A percentile compares a stretch with the other conserved stretches of the same genome.
Evolutionary conservation across 805 yeast species (phyloP).

Genomic region (Saturnispora halmiae): DNA sequence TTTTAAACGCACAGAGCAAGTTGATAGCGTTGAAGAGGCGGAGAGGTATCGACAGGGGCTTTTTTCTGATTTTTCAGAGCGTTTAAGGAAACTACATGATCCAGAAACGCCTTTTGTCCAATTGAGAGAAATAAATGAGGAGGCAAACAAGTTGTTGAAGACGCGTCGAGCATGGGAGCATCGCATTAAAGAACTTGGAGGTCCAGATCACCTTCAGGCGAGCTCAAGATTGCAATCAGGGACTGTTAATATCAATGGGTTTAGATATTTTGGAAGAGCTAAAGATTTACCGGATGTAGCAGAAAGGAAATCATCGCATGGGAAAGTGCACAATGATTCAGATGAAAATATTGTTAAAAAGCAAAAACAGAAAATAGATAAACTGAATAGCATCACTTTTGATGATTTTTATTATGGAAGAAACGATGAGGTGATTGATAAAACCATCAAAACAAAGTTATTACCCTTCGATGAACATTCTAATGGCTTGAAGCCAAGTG

Average conservation of each 20-base stretch:
- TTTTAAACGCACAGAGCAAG: constrained; percentile 25
- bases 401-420: constrained; percentile 25
- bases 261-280: constrained; percentile 77
- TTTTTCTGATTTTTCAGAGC: constrained; percentile 51
- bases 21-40: constrained; percentile 45
- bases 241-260: constrained; percentile 37
- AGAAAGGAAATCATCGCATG: constrained; percentile 15
- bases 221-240: neutral
- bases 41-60: constrained; percentile 61
- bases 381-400: constrained; percentile 9
- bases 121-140: constrained; percentile 66
- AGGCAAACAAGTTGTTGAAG: constrained; percentile 52
- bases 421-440: constrained; percentile 14
- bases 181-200: constrained; percentile 61
- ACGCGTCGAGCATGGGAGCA: constrained; percentile 76
- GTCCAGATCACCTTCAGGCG: constrained; percentile 44
- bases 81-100: constrained; percentile 58
- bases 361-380: constrained; percentile 12
- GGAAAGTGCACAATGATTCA: constrained; percentile 18
- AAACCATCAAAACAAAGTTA: constrained; percentile 13
- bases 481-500: neutral
- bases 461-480: constrained; percentile 1
- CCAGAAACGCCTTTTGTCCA: constrained; percentile 46
- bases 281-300: constrained; percentile 65
- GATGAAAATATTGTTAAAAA: constrained; percentile 12